Base-by-base conservation (phyloP, 345 rosid species). In the Eucalyptus pauciflora region DNA sequence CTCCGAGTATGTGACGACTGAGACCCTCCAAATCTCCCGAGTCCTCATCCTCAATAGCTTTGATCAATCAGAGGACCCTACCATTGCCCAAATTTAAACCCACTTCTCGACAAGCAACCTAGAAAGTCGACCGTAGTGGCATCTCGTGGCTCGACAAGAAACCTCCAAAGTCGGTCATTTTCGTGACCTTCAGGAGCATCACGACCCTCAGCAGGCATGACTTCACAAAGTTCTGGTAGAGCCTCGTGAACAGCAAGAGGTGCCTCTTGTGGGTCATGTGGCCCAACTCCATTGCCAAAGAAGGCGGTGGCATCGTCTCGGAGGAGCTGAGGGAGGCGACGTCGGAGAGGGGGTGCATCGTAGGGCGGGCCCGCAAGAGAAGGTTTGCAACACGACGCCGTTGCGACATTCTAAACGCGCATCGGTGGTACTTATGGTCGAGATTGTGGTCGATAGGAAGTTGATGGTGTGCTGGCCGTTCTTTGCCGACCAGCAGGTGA, bases 1-100 rank as follows among this genome's bases (percentile, higher is more conserved):
- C 22, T 51, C 0, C 3, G 56, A 7, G 0, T 51, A 52, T 52
- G 56, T 52, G 56, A 7, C 1, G 9, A 52, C 3, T 18, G 9
- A 18, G 24, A 52, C 56, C 56, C 0, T 52, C 56, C 56, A 17
- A 52, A 52, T 52, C 9, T 1, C 0, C 56, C 1, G 56, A 52
- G 56, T 2, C 24, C 56, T 52, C 56, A 52, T 52, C 24, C 56
- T 52, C 56, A 52, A 52, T 18, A 3, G 56, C 2, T 17, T 52
- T 0, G 24, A 52, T 52, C 56, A 52, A 52, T 52, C 24, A 52
- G 2, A 17, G 56, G 24, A 52, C 24, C 56, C 56, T 17, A 4
- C 22, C 56, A 51, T 51, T 51, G 17, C 56, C 56, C 56, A 51
- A 17, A 51, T 51, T 51, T 51, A 51, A 51, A 51, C 22, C 22